Conservation (phyloP, 2,329 filamentous ascomycete species). For the Ophiostoma pallidulum region DNA sequence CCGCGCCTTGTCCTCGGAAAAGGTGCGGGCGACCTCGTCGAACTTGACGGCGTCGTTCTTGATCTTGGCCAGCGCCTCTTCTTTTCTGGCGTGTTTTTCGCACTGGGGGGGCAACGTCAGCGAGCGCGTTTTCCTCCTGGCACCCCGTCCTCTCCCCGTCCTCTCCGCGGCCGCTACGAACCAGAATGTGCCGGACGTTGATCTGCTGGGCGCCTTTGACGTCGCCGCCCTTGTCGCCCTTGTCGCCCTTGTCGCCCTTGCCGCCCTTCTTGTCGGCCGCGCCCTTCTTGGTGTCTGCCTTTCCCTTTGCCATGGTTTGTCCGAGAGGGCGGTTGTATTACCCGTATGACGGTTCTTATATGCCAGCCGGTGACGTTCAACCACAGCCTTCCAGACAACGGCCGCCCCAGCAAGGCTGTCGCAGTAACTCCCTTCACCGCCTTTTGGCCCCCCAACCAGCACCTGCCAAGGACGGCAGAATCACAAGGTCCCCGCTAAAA, state of each 20-base stretch:
- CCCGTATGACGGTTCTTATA: no score
- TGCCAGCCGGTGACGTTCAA: no score
- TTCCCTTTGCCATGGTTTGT: slow-evolving; percentile 17
- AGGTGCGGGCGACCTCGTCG: slow-evolving; percentile 62
- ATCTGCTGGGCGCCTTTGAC: slow-evolving; percentile 32
- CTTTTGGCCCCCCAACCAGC: background rate
- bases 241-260: slow-evolving; percentile 5
- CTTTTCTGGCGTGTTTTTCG: slow-evolving; percentile 68
- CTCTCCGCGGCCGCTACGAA: no score
- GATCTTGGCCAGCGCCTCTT: slow-evolving; percentile 62
- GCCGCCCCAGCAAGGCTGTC: no score
- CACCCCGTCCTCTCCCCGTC: no score
- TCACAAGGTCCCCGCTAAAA: slow-evolving; percentile 2
- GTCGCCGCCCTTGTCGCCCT: slow-evolving; percentile 11
- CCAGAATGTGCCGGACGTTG: slow-evolving; percentile 65
- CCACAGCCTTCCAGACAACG: no score
- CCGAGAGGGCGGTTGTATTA: no score
- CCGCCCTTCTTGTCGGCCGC: slow-evolving; percentile 11
- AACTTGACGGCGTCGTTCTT: slow-evolving; percentile 56
- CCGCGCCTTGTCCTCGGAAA: slow-evolving; percentile 68
- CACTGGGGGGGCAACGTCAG: slow-evolving; percentile 41
- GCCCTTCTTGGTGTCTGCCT: slow-evolving; percentile 18
- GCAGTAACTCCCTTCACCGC: no score
- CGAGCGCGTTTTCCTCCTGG: no score
- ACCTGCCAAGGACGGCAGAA: no score